Evolutionary conservation across 2,329 filamentous ascomycete species (phyloP).

Genomic region (Botryotinia convoluta): DNA sequence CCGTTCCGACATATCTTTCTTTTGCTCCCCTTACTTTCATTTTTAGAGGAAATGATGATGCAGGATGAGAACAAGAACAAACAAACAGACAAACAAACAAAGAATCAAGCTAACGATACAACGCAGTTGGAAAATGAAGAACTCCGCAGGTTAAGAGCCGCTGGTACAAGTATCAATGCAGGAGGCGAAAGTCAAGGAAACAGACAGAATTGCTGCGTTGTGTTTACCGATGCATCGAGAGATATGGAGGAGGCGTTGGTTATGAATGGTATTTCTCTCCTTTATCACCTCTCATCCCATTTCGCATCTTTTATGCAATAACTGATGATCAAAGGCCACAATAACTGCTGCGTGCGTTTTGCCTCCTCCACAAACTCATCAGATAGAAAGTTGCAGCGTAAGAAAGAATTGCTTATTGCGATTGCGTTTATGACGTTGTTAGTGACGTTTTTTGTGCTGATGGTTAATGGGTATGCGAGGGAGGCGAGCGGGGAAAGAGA

Average conservation of each 20-base stretch:
- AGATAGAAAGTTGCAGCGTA: background rate
- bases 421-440: background rate
- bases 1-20: background rate
- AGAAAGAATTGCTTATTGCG: background rate
- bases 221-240: conserved; percentile 30
- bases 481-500: background rate
- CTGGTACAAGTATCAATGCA: background rate
- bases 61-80: background rate
- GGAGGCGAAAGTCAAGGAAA: background rate
- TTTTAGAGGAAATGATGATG: background rate
- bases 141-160: background rate
- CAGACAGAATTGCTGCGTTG: conserved; percentile 32
- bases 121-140: conserved; percentile 16
- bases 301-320: background rate
- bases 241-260: conserved; percentile 25
- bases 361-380: background rate
- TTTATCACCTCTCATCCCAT: too few relatives aligned
- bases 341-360: conserved; percentile 32
- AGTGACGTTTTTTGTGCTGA: background rate
- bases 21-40: too few relatives aligned
- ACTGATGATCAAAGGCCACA: background rate
- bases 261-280: conserved; percentile 1
- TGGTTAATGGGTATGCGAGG: background rate
- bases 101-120: background rate
- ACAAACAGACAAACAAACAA: too few relatives aligned